Evolutionary conservation across 345 rosid species (phyloP), one percentile per base, ranked within the genome.

Genomic region (Linum lewisii): DNA sequence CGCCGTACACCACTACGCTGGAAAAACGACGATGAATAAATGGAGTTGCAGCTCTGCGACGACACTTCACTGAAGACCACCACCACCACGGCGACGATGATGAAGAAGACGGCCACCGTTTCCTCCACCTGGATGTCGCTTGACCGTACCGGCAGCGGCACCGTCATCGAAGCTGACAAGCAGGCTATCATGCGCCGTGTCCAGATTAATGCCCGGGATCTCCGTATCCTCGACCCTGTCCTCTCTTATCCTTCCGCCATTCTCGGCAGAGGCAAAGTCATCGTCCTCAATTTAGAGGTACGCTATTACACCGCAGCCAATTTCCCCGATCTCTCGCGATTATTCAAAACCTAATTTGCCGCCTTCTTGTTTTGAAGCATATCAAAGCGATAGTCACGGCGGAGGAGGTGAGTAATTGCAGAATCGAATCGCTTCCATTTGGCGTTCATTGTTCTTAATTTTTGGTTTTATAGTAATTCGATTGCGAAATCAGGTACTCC

Each of bases 211-310:
- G 76, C 76, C 6, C 79, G 86, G 9, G 83, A 81, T 25, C 75
- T 81, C 20, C 54, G 83, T 61, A 77, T 73, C 25, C 63, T 81
- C 47, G 83, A 78, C 37, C 86, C 86, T 1, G 38, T 78, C 23
- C 79, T 81, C 2, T 78, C 86, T 5, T 79, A 76, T 47, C 86
- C 83, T 1, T 81, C 86, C 14, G 66, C 86, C 26, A 74, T 81
- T 34, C 64, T 81, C 15, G 83, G 83, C 4, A 61, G 86, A 37
- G 86, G 78, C 64, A 54, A 81, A 47, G 81, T 83, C 21, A 74
- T 76, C 37, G 81, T 78, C 45, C 58, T 78, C 37, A 81, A 79
- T 54, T 34, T 81, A 56, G 86, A 26, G 32, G 32, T 26, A 26
- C 2, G 32, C 32, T 26, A 2, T 26, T 26, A 26, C 6, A 6